Percentiles rank a stretch among this genome's conserved stretches.
phyloP scores from a whole-genome alignment of 2,329 filamentous ascomycete species.

The Pseudopyrenochaeta lycopersici region DNA sequence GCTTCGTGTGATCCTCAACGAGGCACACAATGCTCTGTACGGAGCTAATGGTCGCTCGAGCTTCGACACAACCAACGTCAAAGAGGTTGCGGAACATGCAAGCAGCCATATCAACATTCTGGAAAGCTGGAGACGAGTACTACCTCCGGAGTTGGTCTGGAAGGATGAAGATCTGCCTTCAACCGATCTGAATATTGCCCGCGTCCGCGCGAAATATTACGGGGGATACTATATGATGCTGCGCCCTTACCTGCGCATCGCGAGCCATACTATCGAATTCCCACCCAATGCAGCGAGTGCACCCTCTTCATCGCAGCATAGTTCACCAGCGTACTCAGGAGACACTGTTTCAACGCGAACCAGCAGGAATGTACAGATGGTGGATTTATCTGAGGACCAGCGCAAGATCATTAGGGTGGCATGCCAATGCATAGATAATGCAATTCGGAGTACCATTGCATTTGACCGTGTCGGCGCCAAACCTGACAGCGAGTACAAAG shows the following conservation, averaged over 20 bases:
- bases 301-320: slow-evolving; percentile 50
- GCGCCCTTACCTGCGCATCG: slow-evolving; percentile 75
- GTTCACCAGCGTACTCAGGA: slow-evolving; percentile 58
- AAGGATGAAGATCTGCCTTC: slow-evolving; percentile 75
- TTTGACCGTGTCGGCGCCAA: too few relatives aligned
- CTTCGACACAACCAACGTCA: slow-evolving; percentile 44
- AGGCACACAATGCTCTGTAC: slow-evolving; percentile 65
- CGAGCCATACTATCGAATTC: slow-evolving; percentile 60
- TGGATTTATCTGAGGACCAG: too few relatives aligned
- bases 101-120: slow-evolving; percentile 55
- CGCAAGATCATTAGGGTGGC: too few relatives aligned
- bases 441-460: too few relatives aligned
- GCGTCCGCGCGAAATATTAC: slow-evolving; percentile 93
- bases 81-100: slow-evolving; percentile 38
- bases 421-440: too few relatives aligned
- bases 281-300: slow-evolving; percentile 37
- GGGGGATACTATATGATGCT: slow-evolving; percentile 91
- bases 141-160: slow-evolving; percentile 66
- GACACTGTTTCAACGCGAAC: slow-evolving; percentile 20
- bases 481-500: slow-evolving; percentile 30
- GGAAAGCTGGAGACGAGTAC: slow-evolving; percentile 60
- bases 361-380: too few relatives aligned
- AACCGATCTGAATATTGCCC: slow-evolving; percentile 78
- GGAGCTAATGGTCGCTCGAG: slow-evolving; percentile 46
- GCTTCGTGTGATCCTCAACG: slow-evolving; percentile 65